These are phyloP conservation scores for Multifurca ochricompacta DNA, from an alignment of 768 basidiomycete genomes.

Conservation along the genomic window DNA sequence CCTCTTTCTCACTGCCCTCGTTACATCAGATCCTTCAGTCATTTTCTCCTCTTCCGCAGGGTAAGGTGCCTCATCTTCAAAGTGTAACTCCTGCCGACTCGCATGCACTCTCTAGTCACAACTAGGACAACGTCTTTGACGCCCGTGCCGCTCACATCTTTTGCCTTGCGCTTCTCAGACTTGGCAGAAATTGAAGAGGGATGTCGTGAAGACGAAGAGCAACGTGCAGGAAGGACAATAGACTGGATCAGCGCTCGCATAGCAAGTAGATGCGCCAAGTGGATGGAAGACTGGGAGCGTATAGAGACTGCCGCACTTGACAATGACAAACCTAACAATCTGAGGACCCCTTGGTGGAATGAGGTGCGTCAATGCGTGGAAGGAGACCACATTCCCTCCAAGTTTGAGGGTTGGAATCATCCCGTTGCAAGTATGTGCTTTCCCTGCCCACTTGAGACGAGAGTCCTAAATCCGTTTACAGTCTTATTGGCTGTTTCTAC, in stretches of 20 bases:
- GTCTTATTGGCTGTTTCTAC: constrained; percentile 81
- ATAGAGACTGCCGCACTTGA: constrained; percentile 28
- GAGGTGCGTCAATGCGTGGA: constrained; percentile 71
- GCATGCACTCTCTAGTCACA: constrained; percentile 43
- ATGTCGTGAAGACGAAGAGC: constrained; percentile 71
- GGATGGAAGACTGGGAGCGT: constrained; percentile 62
- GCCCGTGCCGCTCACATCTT: constrained; percentile 63
- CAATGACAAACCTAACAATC: constrained; percentile 22
- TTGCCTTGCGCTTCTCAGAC: constrained; percentile 73
- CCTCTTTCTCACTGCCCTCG: constrained; percentile 52
- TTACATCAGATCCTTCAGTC: constrained; percentile 72
- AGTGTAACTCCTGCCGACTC: constrained; percentile 5
- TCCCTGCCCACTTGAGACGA: not conserved
- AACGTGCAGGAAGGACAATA: constrained; percentile 69
- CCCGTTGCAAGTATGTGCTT: constrained; percentile 60
- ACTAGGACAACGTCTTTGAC: constrained; percentile 68
- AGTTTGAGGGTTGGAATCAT: constrained; percentile 79
- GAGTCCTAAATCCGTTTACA: constrained; percentile 25
- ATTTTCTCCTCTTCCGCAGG: constrained; percentile 77
- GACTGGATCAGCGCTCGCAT: constrained; percentile 83
- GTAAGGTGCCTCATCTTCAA: constrained; percentile 30
- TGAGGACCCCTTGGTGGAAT: constrained; percentile 80
- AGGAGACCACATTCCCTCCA: constrained; percentile 67
- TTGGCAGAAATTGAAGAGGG: constrained; percentile 63
- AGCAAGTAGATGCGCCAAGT: constrained; percentile 49